Conservation (phyloP, 495 filamentous ascomycete genomes). For the Lasiosphaeris hirsuta region DNA sequence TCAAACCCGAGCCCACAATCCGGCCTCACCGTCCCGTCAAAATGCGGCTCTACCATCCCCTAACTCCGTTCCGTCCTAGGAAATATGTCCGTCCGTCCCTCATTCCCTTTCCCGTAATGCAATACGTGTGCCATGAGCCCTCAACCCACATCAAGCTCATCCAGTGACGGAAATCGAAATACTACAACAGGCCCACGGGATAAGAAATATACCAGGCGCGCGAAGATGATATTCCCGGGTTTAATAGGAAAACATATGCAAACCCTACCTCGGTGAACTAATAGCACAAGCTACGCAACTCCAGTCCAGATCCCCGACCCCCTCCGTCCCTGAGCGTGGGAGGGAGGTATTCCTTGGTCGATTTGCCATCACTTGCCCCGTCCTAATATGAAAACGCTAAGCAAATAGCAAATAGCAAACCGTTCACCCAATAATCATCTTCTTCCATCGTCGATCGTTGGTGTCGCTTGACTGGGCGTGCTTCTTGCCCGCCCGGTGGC, state of each 20-base stretch:
- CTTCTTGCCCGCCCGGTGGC: neutral
- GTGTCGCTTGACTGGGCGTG: neutral
- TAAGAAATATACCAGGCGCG: neutral
- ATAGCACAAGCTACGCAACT: neutral
- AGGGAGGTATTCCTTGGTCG: conserved; percentile 5
- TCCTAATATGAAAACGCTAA: neutral
- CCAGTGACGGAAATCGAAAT: too few relatives aligned
- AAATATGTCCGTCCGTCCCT: too few relatives aligned
- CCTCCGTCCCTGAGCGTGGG: neutral
- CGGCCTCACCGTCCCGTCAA: too few relatives aligned
- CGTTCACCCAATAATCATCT: conserved; percentile 15
- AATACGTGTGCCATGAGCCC: too few relatives aligned
- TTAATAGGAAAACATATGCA: conserved; percentile 1
- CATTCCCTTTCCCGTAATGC: too few relatives aligned
- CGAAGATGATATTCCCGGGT: neutral
- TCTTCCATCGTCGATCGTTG: conserved; percentile 21
- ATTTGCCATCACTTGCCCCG: conserved; percentile 2
- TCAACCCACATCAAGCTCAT: too few relatives aligned
- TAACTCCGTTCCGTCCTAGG: too few relatives aligned
- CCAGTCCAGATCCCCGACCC: conserved; percentile 2
- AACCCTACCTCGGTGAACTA: neutral
- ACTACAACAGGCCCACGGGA: too few relatives aligned
- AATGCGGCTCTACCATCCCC: too few relatives aligned
- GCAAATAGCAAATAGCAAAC: neutral
- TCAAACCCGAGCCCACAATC: too few relatives aligned